Base-by-base conservation (phyloP, 805 yeast genomes). In the Teunomyces aglyptinius region DNA sequence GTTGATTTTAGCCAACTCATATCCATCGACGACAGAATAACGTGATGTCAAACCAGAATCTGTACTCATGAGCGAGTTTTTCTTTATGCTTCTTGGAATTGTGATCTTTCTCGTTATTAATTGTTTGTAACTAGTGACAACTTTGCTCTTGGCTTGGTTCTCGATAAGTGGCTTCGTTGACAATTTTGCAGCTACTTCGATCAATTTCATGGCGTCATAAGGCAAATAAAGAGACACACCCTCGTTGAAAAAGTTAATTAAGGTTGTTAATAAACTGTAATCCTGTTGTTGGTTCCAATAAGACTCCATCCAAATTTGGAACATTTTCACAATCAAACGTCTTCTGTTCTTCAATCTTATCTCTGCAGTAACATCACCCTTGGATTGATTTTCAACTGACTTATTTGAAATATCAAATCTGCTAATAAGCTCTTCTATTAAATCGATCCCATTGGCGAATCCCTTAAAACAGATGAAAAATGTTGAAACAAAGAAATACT, bases 231-330 rank as follows among this genome's bases (percentile, higher is more conserved):
- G 58, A n/a, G 80, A 71, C n/a, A 83, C 73, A 11, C 83, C 89
- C 63, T 87, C 96, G 61, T 86, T 87, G 58, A 88, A 83, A 59
- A 89, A 86, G 57, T 86, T 86, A 38, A 86, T 76, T 57, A 89
- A 67, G 0, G 89, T 84, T 10, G 94, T 81, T 39, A 90, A 67
- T 33, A 83, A 69, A 20, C 64, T 66, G 50, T 77, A 78, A 61
- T 90, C 96, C 5, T 65, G 45, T 36, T 76, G 73, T 41, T 78
- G 80, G 51, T 83, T 80, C 97, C 97, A 92, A 61, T 86, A 90
- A 43, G 94, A 84, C 63, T 89, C 96, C 63, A 92, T 68, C 99
- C 99, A 92, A 29, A 80, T 70, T 61, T 82, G 86, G 59, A 90
- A 80, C 62, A 85, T 74, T 52, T 78, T 80, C 53, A 85, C 81